A percentile compares a stretch with the other conserved stretches of the same genome.
Evolutionary conservation across 352 stramenopile species (phyloP).

Genomic region (Hyaloperonospora brassicae): DNA sequence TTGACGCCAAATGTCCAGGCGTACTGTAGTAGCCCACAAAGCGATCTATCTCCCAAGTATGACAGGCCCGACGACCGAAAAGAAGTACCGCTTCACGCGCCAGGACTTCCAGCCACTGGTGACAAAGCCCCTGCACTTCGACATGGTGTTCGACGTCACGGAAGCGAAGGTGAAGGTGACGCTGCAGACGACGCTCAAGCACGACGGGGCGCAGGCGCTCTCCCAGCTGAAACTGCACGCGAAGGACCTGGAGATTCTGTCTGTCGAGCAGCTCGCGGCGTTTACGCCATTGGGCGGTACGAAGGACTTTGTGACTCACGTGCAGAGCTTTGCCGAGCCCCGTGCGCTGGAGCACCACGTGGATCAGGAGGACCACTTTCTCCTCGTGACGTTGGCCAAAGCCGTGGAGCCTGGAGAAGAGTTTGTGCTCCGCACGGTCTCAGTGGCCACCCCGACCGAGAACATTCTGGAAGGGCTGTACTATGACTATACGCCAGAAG

Average conservation of each 20-base stretch:
- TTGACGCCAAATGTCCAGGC: not conserved
- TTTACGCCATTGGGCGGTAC: conserved; percentile 34
- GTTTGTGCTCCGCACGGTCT: conserved; percentile 65
- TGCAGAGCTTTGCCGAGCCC: conserved; percentile 40
- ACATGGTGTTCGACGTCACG: conserved; percentile 77
- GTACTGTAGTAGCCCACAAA: too few species aligned
- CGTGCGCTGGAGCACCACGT: conserved; percentile 42
- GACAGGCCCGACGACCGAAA: conserved; percentile 13
- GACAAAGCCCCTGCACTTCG: conserved; percentile 67
- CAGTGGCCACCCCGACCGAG: conserved; percentile 52
- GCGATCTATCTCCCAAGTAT: too few species aligned
- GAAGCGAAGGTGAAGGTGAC: conserved; percentile 52
- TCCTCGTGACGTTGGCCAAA: conserved; percentile 50
- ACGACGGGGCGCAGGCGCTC: conserved; percentile 32
- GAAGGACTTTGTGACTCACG: conserved; percentile 54
- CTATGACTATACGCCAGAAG: conserved; percentile 68
- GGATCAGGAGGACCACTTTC: conserved; percentile 59
- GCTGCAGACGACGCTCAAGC: conserved; percentile 61
- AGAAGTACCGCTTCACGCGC: conserved; percentile 71
- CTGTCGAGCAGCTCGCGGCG: conserved; percentile 41
- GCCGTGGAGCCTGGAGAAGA: conserved; percentile 50
- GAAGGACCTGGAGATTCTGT: conserved; percentile 62
- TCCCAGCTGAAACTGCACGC: conserved; percentile 62
- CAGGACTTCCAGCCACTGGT: conserved; percentile 53
- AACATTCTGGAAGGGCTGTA: conserved; percentile 77